Base-by-base conservation (phyloP, 371 early-diverging fungal genomes). In the Nematocida minor region DNA sequence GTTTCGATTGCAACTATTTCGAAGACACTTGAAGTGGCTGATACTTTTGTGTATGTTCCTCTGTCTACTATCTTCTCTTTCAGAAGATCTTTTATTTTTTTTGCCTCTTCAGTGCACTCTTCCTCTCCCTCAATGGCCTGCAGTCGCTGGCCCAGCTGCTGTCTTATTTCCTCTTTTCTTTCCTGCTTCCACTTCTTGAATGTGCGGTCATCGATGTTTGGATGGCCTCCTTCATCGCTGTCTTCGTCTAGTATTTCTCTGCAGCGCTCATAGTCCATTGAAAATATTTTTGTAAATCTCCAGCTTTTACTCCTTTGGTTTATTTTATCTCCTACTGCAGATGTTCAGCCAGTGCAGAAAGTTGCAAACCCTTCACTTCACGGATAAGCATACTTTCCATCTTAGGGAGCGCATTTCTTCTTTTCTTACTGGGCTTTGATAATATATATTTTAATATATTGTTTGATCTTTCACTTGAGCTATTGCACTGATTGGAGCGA, bases 121-220 rank as follows among this genome's bases (percentile, higher is more conserved):
- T 18, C 32, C 9, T 41, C 2, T 32, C 20, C 31, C 27, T 66
- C 22, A 18, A 22, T 29, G 14, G 40, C 11, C 55, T 54, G 7
- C 34, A 34, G 34, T 1, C 32, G 20, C n/a, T 44, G 4, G 40
- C 57, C 44, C 14, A 70, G 48, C 55, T 68, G 36, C 40, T 42
- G 42, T 66, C 55, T 66, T 7, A 46, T 51, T 16, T 22, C 34
- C 18, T 80, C 53, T 47, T 34, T 55, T 31, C 38, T 70, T 66
- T 64, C 36, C 57, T 68, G 77, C 46, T 41, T 80, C 69, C 67
- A 80, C 36, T 70, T 67, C 25, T 60, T 47, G 36, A 68, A 79
- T 31, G 82, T 80, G 20, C 49, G 64, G 38, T 68, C 63, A 31
- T 83, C 84, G 42, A 83, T 80, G 53, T 83, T 83, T 31, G 82